phyloP scores from a whole-genome alignment of 2,329 filamentous ascomycete genomes.

The Aspergillus jensenii region DNA sequence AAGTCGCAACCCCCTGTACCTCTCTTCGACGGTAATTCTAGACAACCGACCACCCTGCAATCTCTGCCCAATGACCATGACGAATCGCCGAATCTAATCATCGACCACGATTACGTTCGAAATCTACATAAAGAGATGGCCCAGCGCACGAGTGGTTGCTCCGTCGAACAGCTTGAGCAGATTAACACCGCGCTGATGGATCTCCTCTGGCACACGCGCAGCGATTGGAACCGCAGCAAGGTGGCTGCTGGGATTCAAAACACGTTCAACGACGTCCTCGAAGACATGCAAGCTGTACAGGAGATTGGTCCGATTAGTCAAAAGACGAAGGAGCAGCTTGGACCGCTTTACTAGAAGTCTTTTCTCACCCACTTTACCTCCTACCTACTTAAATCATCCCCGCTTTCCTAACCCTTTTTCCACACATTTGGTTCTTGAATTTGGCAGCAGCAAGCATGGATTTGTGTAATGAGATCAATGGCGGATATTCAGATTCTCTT shows the following conservation, averaged over 20 bases:
- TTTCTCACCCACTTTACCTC: slow-evolving; percentile 1
- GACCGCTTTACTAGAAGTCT: slow-evolving; percentile 12
- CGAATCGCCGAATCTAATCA: slow-evolving; percentile 26
- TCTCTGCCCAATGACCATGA: slow-evolving; percentile 36
- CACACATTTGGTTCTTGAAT: slow-evolving; percentile 12
- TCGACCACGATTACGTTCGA: slow-evolving; percentile 54
- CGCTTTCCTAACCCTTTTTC: neutral
- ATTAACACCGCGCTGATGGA: slow-evolving; percentile 90
- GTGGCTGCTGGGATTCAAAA: slow-evolving; percentile 64
- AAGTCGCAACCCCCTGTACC: slow-evolving; percentile 41
- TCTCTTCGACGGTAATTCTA: slow-evolving; percentile 38
- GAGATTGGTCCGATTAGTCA: slow-evolving; percentile 38
- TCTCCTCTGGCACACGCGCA: slow-evolving; percentile 74
- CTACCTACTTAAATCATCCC: neutral
- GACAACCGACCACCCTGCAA: slow-evolving; percentile 28
- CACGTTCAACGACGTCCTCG: slow-evolving; percentile 70
- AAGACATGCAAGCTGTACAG: slow-evolving; percentile 58
- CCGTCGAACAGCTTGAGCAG: slow-evolving; percentile 93
- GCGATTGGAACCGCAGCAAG: slow-evolving; percentile 78
- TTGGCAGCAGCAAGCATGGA: slow-evolving; percentile 15
- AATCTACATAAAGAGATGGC: slow-evolving; percentile 65
- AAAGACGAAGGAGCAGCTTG: slow-evolving; percentile 32
- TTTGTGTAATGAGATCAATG: slow-evolving; percentile 20
- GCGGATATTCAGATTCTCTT: slow-evolving; percentile 10
- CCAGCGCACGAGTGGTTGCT: slow-evolving; percentile 69